These are phyloP conservation scores for Yarrowia yakushimensis DNA, from an alignment of 805 yeast genomes.

Conservation along the genomic window DNA sequence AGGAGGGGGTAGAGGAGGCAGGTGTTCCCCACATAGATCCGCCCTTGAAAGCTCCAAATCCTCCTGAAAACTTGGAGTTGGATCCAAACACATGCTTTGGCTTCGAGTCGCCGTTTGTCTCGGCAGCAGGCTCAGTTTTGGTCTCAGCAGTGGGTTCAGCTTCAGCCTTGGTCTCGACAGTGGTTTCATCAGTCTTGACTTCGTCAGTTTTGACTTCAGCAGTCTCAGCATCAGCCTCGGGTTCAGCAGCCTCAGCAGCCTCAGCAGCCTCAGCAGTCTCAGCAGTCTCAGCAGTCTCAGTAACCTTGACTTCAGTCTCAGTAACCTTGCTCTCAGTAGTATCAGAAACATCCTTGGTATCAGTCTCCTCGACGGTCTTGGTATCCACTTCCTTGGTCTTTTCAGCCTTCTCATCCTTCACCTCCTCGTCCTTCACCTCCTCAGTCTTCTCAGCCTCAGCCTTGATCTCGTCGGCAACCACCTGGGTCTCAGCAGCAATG, in stretches of 20 bases:
- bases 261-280: conserved; percentile 26
- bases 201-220: neutral
- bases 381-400: neutral
- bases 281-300: conserved; percentile 23
- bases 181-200: neutral
- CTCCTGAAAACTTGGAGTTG: conserved; percentile 25
- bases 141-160: neutral
- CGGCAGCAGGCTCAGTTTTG: neutral
- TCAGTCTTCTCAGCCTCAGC: neutral
- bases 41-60: conserved; percentile 33
- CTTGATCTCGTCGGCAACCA: neutral
- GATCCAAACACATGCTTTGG: conserved; percentile 39
- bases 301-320: neutral
- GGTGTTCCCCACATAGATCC: conserved; percentile 13
- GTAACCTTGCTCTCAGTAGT: neutral
- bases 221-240: neutral
- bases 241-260: conserved; percentile 30
- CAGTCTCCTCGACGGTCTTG: no score
- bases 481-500: neutral
- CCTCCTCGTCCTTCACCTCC: neutral
- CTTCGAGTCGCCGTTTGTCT: neutral
- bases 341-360: conserved; percentile 26
- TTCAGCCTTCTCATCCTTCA: neutral
- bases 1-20: neutral
- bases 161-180: neutral